A percentile compares a stretch with the other conserved stretches of the same genome.
Evolutionary conservation across 495 filamentous ascomycete genomes (phyloP).

Genomic region (Penicillium daleae): DNA sequence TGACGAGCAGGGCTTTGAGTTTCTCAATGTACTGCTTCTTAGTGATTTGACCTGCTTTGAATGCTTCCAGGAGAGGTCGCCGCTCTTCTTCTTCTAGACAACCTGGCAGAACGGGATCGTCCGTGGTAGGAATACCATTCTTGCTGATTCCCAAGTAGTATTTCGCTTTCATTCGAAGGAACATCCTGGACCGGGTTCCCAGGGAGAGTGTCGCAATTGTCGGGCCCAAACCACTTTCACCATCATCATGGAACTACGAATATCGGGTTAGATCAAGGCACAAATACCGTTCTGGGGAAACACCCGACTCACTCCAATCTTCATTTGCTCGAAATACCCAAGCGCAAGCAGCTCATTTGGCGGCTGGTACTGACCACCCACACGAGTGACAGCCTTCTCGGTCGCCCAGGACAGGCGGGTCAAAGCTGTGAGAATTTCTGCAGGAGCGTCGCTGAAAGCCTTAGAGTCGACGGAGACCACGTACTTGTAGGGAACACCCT

Average conservation of each 20-base stretch:
- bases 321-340: slow-evolving; percentile 72
- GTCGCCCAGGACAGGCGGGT: slow-evolving; percentile 70
- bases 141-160: slow-evolving; percentile 47
- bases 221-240: slow-evolving; percentile 73
- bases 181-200: slow-evolving; percentile 70
- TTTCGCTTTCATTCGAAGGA: slow-evolving; percentile 67
- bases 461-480: slow-evolving; percentile 67
- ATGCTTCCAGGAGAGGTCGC: slow-evolving; percentile 36
- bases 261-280: not conserved
- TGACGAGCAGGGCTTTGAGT: slow-evolving; percentile 14
- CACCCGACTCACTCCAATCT: slow-evolving; percentile 62
- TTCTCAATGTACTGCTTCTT: slow-evolving; percentile 25
- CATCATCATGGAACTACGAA: slow-evolving; percentile 80
- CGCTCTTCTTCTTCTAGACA: slow-evolving; percentile 47
- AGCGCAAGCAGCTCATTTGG: slow-evolving; percentile 76
- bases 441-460: slow-evolving; percentile 63
- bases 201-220: slow-evolving; percentile 77
- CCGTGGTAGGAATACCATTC: slow-evolving; percentile 21
- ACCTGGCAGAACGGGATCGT: slow-evolving; percentile 39
- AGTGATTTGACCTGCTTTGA: slow-evolving; percentile 25
- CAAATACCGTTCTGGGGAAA: not conserved
- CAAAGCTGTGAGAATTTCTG: slow-evolving; percentile 58
- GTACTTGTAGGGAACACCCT: slow-evolving; percentile 87
- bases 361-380: slow-evolving; percentile 28
- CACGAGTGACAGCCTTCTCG: slow-evolving; percentile 37